Percentiles rank a stretch among this genome's conserved stretches.
These are phyloP conservation scores for Penicillium malachiteum DNA, from an alignment of 495 filamentous ascomycete species.

Conservation along the genomic window DNA sequence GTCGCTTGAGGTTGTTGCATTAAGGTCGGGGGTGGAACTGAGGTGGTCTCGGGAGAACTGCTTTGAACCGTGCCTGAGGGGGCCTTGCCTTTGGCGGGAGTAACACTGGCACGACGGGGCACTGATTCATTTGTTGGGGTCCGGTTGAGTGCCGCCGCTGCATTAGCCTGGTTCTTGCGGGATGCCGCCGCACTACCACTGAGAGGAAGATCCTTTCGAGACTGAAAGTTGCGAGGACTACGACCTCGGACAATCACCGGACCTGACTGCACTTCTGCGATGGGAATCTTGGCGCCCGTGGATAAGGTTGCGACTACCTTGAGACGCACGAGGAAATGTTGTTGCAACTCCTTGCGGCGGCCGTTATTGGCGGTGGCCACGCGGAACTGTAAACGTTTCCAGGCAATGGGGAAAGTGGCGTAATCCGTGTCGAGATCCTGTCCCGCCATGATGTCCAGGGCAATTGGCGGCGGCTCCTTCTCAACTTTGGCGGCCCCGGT, in stretches of 20 bases:
- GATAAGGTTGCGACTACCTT: constrained; percentile 71
- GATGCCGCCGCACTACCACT: constrained; percentile 68
- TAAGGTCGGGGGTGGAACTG: constrained; percentile 36
- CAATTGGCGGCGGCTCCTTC: constrained; percentile 65
- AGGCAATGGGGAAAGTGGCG: constrained; percentile 79
- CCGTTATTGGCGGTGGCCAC: constrained; percentile 86
- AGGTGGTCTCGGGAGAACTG: constrained; percentile 40
- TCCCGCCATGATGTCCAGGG: constrained; percentile 69
- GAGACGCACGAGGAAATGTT: constrained; percentile 75
- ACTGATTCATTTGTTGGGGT: constrained; percentile 49
- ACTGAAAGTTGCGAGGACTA: constrained; percentile 78
- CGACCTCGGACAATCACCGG: constrained; percentile 77
- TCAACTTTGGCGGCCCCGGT: constrained; percentile 58
- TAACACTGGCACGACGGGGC: constrained; percentile 43
- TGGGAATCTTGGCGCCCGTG: constrained; percentile 64
- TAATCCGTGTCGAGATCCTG: constrained; percentile 77
- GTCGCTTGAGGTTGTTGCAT: constrained; percentile 35
- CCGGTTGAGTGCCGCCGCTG: constrained; percentile 39
- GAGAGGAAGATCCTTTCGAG: constrained; percentile 72
- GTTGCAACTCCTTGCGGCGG: constrained; percentile 74
- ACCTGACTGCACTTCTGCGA: constrained; percentile 70
- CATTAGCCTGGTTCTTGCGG: constrained; percentile 48
- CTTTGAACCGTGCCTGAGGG: constrained; percentile 32
- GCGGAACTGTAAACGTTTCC: constrained; percentile 90
- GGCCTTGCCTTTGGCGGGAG: constrained; percentile 54